phyloP scores from a whole-genome alignment of 257 asterid genomes.

The Gardenia jasminoides region DNA sequence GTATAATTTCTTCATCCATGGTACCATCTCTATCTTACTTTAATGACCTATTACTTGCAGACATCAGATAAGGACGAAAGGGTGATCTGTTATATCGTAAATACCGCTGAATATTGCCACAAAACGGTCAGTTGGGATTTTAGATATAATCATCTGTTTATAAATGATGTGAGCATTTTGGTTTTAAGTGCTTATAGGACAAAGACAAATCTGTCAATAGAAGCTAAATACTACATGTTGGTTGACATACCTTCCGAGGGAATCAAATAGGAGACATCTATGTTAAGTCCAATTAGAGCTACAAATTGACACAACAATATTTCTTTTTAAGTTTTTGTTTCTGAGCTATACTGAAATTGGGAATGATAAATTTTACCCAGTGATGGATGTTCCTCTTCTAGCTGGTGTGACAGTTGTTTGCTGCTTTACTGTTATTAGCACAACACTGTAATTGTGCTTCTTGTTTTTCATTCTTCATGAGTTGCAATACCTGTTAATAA shows the following conservation, averaged over 20 bases:
- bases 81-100: constrained; percentile 86
- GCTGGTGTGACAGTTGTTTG: neutral
- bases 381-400: neutral
- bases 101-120: constrained; percentile 99
- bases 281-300: neutral
- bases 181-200: neutral
- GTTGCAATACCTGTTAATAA: neutral
- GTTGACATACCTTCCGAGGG: neutral
- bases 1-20: neutral
- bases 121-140: constrained; percentile 68
- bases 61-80: constrained; percentile 98
- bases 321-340: neutral
- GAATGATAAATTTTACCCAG: neutral
- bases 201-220: neutral
- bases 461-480: neutral
- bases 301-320: neutral
- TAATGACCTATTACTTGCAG: constrained; percentile 43
- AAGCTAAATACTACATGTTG: neutral
- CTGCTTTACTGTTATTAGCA: neutral
- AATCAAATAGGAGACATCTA: neutral
- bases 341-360: neutral
- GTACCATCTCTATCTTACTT: constrained; percentile 13
- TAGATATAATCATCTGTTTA: constrained; percentile 20
- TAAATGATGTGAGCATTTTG: neutral
- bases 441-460: neutral